phyloP scores from a whole-genome alignment of 306 rosid genomes.

The Cucumis sativus region Cucumber_9930_V3 NC_026661.2:1418001-1418500 shows the following conservation, averaged over 20 bases:
- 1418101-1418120: constrained; percentile 62
- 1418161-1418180: constrained; percentile 84
- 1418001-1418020: constrained; percentile 74
- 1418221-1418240: constrained; percentile 92
- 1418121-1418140: constrained; percentile 45
- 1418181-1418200: constrained; percentile 57
- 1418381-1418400: background rate
- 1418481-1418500: constrained; percentile 82
- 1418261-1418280: background rate
- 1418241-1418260: constrained; percentile 10
- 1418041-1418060: constrained; percentile 76
- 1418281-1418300: background rate
- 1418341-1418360: background rate
- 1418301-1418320: background rate
- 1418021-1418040: constrained; percentile 74
- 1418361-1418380: too few species aligned
- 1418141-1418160: constrained; percentile 66
- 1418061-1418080: constrained; percentile 72
- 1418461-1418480: constrained; percentile 89
- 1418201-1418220: constrained; percentile 94
- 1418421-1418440: constrained; percentile 14
- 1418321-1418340: background rate
- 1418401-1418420: background rate
- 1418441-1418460: constrained; percentile 81
- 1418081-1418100: constrained; percentile 87